Percentiles rank a stretch among this genome's conserved stretches.
Evolutionary conservation across 2,329 filamentous ascomycete genomes (phyloP).

Genomic region (Colletotrichum spinosum): DNA sequence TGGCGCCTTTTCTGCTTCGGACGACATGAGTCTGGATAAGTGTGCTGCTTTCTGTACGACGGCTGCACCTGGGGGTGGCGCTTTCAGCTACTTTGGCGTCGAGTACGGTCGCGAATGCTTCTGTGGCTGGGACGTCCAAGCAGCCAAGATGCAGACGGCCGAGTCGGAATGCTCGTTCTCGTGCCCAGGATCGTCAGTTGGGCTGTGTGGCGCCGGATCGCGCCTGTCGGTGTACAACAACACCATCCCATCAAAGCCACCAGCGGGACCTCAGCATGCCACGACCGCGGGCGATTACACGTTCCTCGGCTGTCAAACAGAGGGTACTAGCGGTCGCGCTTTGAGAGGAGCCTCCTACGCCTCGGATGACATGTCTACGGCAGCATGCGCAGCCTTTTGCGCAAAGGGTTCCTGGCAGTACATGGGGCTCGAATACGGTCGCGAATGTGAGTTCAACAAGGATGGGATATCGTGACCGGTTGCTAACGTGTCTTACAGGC

Average conservation of each 20-base stretch:
- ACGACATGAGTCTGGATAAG: conserved; percentile 40
- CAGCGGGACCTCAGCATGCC: conserved; percentile 35
- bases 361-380: conserved; percentile 42
- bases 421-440: conserved; percentile 44
- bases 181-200: conserved; percentile 32
- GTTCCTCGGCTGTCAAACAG: conserved; percentile 41
- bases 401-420: conserved; percentile 36
- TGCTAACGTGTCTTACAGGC: conserved; percentile 13
- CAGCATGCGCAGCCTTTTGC: conserved; percentile 42
- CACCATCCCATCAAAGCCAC: conserved; percentile 31
- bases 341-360: conserved; percentile 35
- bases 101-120: conserved; percentile 41
- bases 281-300: conserved; percentile 36
- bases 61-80: conserved; percentile 33
- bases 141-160: conserved; percentile 28
- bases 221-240: conserved; percentile 42
- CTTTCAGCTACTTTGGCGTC: conserved; percentile 43
- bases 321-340: conserved; percentile 38
- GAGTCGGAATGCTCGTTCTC: conserved; percentile 39
- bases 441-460: conserved; percentile 40
- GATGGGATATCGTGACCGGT: conserved; percentile 35
- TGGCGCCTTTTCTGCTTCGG: conserved; percentile 29
- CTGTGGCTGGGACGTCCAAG: conserved; percentile 40
- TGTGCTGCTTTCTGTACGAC: conserved; percentile 42
- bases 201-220: conserved; percentile 37